A percentile compares a stretch with the other conserved stretches of the same genome.
These are phyloP conservation scores for Rutidosis leptorrhynchoides DNA, from an alignment of 129 eudicot genomes.

Conservation along the genomic window DNA sequence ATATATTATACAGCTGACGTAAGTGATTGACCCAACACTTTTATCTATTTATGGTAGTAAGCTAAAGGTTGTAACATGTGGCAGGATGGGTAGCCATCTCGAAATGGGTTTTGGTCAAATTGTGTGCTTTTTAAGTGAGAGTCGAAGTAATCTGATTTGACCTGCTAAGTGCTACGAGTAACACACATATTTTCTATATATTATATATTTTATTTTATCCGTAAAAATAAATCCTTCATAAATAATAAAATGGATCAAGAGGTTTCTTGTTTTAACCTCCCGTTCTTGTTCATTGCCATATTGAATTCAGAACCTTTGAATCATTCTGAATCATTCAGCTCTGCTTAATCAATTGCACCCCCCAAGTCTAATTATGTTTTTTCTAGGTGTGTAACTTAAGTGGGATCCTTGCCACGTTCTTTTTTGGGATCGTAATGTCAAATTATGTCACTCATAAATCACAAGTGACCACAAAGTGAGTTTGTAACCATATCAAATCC, in stretches of 20 bases:
- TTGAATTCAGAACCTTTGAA: no score
- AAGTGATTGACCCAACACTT: slow-evolving; percentile 13
- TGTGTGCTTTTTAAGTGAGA: not conserved
- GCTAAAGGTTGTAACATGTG: not conserved
- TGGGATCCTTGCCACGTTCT: slow-evolving; percentile 85
- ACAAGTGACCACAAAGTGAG: slow-evolving; percentile 77
- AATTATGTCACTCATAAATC: slow-evolving; percentile 72
- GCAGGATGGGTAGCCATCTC: not conserved
- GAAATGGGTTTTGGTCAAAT: not conserved
- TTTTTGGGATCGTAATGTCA: slow-evolving; percentile 93
- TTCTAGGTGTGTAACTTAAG: slow-evolving; percentile 67
- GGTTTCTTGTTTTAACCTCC: no score
- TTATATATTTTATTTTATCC: no score
- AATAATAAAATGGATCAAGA: no score
- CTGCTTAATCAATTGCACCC: no score
- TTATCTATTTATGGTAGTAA: not conserved
- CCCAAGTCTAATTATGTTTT: slow-evolving; percentile 19
- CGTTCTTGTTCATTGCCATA: no score
- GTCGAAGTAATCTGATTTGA: not conserved
- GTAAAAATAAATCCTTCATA: not conserved
- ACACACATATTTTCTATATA: not conserved
- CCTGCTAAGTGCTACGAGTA: no score
- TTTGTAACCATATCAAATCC: slow-evolving; percentile 24
- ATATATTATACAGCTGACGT: slow-evolving; percentile 84
- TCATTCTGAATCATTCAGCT: no score